These are phyloP conservation scores for Melocanna baccifera DNA, from an alignment of 176 grass and related monocot species.

Conservation along the genomic window DNA sequence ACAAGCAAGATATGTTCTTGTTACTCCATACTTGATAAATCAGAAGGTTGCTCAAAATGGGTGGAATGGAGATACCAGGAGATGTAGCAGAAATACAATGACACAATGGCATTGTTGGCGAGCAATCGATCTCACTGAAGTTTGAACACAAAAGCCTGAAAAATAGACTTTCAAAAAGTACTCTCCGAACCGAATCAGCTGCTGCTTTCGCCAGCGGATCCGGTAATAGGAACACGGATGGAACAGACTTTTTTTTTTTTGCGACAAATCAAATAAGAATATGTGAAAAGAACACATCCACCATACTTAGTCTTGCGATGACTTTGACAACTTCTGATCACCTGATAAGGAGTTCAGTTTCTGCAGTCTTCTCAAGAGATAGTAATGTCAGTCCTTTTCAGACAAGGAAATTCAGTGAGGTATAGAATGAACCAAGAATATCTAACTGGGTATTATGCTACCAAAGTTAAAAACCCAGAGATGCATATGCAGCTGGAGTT, in stretches of 20 bases:
- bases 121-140: not conserved
- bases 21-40: not conserved
- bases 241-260: not conserved
- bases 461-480: constrained; percentile 1
- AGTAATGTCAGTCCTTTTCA: constrained; percentile 42
- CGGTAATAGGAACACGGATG: not conserved
- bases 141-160: not conserved
- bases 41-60: not conserved
- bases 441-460: not conserved
- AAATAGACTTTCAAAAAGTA: not conserved
- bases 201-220: constrained; percentile 21
- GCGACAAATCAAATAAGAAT: not conserved
- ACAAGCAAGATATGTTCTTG: not conserved
- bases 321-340: constrained; percentile 10
- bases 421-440: constrained; percentile 1
- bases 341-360: constrained; percentile 11
- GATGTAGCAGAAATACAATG: not conserved
- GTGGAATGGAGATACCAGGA: not conserved
- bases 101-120: not conserved
- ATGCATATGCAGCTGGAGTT: not conserved
- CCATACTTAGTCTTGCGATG: not conserved
- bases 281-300: not conserved
- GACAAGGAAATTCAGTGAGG: not conserved
- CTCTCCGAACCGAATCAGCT: not conserved
- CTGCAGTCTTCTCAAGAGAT: not conserved